Evolutionary conservation across 2,329 filamentous ascomycete genomes (phyloP), one percentile per base, ranked within the genome.

Genomic region (Aspergillus novoparasiticus): DNA sequence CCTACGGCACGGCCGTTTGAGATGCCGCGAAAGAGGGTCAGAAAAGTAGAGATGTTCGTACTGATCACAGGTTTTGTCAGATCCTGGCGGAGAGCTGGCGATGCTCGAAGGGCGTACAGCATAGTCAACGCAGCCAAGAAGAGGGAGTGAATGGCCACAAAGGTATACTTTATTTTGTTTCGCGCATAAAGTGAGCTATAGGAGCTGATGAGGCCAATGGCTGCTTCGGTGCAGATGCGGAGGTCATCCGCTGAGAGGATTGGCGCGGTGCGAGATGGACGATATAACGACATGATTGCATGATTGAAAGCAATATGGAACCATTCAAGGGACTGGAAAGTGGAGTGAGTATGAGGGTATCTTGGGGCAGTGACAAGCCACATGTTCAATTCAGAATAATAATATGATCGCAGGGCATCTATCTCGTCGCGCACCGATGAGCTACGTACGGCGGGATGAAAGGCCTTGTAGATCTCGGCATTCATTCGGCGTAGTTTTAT

Each of bases 111-210:
- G 11, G 66, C 66, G 51, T 74, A 71, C 2, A 74, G 64, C 67
- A 73, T 73, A 3, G 72, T 71, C 23, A 74, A 66, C 3, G 69
- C 68, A 6, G 72, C 72, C 68, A 74, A 71, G 61, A 74, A 73
- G 0, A 74, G 65, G 4, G 70, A 68, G 21, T 67, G 69, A 8
- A 73, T 65, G 0, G 71, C 71, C 0, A 73, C 67, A 50, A 73
- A 73, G 0, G 71, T 71, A 53, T 73, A 74, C 2, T 68, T 72
- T 26, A 73, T 69, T 11, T 66, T 64, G 55, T 73, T 73, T 14
- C 69, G 67, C 26, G 72, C 72, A 39, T 73, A 70, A 1, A 74
- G 51, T 4, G 70, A 57, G 53, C 62, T 66, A 28, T 61, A 63
- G 28, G 64, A 63, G 41, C 55, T 65, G 26, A 65, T 65, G n/a